Percentiles rank a stretch among this genome's conserved stretches.
Evolutionary conservation across 768 basidiomycete genomes (phyloP).

Genomic region (Hypholoma fasciculare): DNA sequence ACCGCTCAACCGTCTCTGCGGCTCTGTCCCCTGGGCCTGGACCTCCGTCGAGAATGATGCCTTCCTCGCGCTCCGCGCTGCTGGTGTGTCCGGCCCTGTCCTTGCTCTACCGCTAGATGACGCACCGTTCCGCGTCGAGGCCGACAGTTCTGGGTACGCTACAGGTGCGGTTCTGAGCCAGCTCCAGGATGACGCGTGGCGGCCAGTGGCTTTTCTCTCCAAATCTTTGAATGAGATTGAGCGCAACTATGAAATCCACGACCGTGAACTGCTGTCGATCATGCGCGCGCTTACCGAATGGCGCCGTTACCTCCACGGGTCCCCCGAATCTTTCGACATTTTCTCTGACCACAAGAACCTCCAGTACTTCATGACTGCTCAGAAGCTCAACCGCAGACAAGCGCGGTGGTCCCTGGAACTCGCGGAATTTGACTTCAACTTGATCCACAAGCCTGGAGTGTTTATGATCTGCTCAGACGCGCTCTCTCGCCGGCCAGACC

Average conservation of each 20-base stretch:
- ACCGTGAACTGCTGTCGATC: slow-evolving; percentile 53
- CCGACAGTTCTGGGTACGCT: slow-evolving; percentile 35
- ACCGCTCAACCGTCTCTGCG: slow-evolving; percentile 17
- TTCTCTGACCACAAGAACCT: slow-evolving; percentile 41
- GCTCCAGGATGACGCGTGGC: slow-evolving; percentile 22
- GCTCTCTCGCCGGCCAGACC: no score
- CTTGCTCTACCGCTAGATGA: slow-evolving; percentile 25
- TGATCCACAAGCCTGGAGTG: no score
- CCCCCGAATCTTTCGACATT: slow-evolving; percentile 20
- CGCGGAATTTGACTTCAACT: no score
- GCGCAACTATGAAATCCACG: slow-evolving; percentile 45
- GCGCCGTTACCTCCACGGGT: slow-evolving; percentile 30
- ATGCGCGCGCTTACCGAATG: slow-evolving; percentile 35
- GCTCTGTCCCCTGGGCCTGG: slow-evolving; percentile 16
- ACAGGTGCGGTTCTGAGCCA: slow-evolving; percentile 26
- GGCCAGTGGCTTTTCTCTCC: slow-evolving; percentile 25
- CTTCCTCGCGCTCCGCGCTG: slow-evolving; percentile 24
- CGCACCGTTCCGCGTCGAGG: slow-evolving; percentile 20
- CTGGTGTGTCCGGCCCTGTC: slow-evolving; percentile 28
- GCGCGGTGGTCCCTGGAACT: no score
- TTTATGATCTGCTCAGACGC: no score
- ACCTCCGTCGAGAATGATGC: slow-evolving; percentile 8
- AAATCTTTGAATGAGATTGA: slow-evolving; percentile 25
- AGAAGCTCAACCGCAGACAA: no score
- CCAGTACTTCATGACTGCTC: slow-evolving; percentile 35